Base-by-base conservation (phyloP, 257 asterid genomes). In the Solanum etuberosum region DNA sequence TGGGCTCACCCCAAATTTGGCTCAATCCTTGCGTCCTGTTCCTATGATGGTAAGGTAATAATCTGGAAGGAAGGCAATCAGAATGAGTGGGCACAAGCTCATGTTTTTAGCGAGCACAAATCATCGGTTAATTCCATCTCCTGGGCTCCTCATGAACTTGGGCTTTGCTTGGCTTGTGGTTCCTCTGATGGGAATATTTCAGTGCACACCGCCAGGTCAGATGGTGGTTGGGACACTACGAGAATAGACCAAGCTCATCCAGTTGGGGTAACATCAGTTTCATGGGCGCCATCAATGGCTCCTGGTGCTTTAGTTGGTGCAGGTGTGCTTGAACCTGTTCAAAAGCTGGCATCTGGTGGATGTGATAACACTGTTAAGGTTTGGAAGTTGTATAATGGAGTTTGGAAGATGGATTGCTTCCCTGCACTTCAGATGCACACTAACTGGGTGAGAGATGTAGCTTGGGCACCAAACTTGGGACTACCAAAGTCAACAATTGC, bases 1-100 rank as follows among this genome's bases (percentile, higher is more conserved):
- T 97, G 98, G 99, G 98, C 98, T 25, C 98, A 95, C 91, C 99
- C 98, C 81, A 97, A 97, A 88, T 97, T 94, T 37, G 98, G 99
- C 59, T 93, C 98, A 9, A 51, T 90, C 6, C 96, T 95, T 31
- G 98, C 98, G 84, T 97, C 99, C 38, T 94, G 98, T 88, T 96
- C 98, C 59, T 95, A 95, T 46, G 99, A 97, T 72, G 98, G 98
- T 40, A 93, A 90, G 85, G 98, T 97, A 83, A 93, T 95, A 74
- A 89, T 97, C 90, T 97, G 99, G 99, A 95, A 94, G 90, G 98
- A 97, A 91, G 97, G 98, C 43, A 93, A 89, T 67, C 97, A 87
- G 27, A 94, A 94, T 29, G 98, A 94, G 57, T 95, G 98, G 98
- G 7, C 94, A 57, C 99, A 95, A 68, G 90, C 88, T 86, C 96